Base-by-base conservation (phyloP, 2,329 filamentous ascomycete species). In the Hypoxylon sp. region DNA sequence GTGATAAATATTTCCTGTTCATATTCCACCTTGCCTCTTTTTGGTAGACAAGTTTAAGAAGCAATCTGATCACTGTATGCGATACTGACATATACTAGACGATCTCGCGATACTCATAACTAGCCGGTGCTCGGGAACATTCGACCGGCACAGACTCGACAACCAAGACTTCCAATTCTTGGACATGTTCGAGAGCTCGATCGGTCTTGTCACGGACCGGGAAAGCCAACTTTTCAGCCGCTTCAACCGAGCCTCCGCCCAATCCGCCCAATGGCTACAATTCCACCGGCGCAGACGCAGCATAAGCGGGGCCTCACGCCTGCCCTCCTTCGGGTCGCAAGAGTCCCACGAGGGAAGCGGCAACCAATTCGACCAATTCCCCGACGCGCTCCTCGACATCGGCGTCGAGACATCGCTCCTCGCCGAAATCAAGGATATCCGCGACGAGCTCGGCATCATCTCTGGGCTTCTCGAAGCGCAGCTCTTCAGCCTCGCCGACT, bases 391-490 rank as follows among this genome's bases (percentile, higher is more conserved):
- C 3, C 81, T 89, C 0, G 86, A 90, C 59, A 90, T 90, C 55
- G 84, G 86, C 41, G 80, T 82, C 3, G 88, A 91, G 74, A 90
- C 88, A 0, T 82, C 86, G 53, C 80, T 91, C 0, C 80, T 91
- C 0, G 83, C 86, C 0, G 89, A 91, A 71, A 87, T 87, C 50
- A 91, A 91, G 74, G 89, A 91, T 72, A 90, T 91, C 58, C 84
- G 87, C 19, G 89, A 91, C 72, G 89, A 91, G 76, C 83, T 91
- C 19, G 87, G 87, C 72, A 91, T 91, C 79, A 85, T 91, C 30
- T 76, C 75, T 3, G 84, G 84, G 58, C 82, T 88, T 0, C 77
- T 88, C 1, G 80, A 83, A 50, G 80, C 85, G 34, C 86, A 88
- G 68, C 73, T 80, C 2, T 76, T 79, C 30, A 81, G 86, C 0